phyloP scores from a whole-genome alignment of 768 basidiomycete species.

The Royoungia palumana region DNA sequence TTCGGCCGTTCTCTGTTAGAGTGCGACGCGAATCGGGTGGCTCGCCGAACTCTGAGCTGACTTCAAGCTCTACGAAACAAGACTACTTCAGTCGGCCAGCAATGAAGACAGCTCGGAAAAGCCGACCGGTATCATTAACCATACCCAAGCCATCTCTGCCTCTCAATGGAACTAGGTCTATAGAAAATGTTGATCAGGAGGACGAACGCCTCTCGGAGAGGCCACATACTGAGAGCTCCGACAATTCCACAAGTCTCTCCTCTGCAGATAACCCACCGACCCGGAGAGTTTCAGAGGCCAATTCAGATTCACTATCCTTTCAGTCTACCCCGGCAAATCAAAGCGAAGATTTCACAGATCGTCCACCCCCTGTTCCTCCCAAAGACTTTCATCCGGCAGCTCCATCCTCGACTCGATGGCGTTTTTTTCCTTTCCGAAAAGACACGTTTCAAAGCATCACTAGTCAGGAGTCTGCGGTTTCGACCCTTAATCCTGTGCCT shows the following conservation, averaged over 20 bases:
- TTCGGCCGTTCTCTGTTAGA: conserved; percentile 45
- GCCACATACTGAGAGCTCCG: conserved; percentile 8
- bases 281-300: conserved; percentile 5
- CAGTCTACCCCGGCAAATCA: conserved; percentile 8
- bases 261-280: conserved; percentile 7
- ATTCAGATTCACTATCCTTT: conserved; percentile 11
- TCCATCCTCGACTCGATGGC: conserved; percentile 39
- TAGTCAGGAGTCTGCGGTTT: conserved; percentile 22
- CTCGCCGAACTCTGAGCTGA: conserved; percentile 28
- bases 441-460: conserved; percentile 32
- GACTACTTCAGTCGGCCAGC: conserved; percentile 20
- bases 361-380: conserved; percentile 29
- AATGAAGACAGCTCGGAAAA: conserved; percentile 10
- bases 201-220: conserved; percentile 7
- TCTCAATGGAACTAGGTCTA: conserved; percentile 23
- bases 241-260: conserved; percentile 16
- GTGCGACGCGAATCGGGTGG: conserved; percentile 36
- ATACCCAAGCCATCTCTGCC: conserved; percentile 20
- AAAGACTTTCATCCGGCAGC: conserved; percentile 24
- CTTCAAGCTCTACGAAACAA: conserved; percentile 14
- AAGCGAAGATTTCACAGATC: conserved; percentile 18
- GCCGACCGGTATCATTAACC: conserved; percentile 19
- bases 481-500: conserved; percentile 20
- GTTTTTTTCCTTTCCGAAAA: conserved; percentile 49
- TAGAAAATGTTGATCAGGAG: conserved; percentile 23